Evolutionary conservation across 192 early-diverging fungal species (phyloP), one percentile per base, ranked within the genome.

Genomic region (Backusella morwellensis): DNA sequence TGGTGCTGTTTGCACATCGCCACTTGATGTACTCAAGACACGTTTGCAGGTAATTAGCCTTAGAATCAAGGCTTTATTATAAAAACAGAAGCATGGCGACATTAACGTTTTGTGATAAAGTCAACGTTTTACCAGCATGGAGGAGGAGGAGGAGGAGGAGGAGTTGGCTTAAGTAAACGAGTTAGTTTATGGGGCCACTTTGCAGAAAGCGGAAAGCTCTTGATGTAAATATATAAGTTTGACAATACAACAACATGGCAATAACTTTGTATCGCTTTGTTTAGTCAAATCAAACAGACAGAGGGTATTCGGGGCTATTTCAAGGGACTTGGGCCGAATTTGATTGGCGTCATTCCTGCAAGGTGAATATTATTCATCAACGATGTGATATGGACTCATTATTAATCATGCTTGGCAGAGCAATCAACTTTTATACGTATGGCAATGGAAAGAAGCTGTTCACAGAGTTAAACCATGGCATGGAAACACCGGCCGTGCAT

Each of bases 351-450:
- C 9, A 91, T 99, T 32, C 98, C 98, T n/a, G 92, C 97, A 72
- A 89, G 93, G 91, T 93, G 42, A 85, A 2, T 32, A 32, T 47
- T 69, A 63, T 67, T 66, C 29, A 41, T 42, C 63, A 26, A 8
- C 21, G 35, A 15, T 26, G 67, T 19, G 35, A 35, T 32, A 36
- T n/a, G 19, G 32, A 32, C 2, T n/a, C 5, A 44, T 6, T 50
- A 50, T 50, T 50, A 4, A 50, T 50, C 11, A 35, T 38, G 21
- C 2, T 41, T 15, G 67, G 19, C 74, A 93, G 96, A 78, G 89
- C 96, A 12, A 98, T 97, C 73, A 95, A 97, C 83, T 99, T 99
- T 80, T 93, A 92, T 66, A 88, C 93, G 2, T 99, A 99, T 76
- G 95, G 93, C 23, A 93, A 96, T 70, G 93, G 93, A 23, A 99